Conservation (phyloP, 1,284 basidiomycete genomes). For the Mycena sp. region DNA sequence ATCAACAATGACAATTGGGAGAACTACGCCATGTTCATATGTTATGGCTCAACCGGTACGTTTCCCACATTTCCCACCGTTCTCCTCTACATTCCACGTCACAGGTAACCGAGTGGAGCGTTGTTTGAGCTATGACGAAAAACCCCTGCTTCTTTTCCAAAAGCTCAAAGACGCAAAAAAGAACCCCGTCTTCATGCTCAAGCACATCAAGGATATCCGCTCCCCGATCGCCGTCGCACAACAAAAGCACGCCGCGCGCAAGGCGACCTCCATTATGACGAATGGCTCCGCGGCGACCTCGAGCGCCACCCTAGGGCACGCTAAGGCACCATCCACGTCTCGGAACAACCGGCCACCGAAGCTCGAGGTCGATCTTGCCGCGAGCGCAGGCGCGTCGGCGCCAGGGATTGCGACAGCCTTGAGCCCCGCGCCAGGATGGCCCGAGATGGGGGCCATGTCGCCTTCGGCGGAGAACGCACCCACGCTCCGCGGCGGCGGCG, state of each 20-base stretch:
- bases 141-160: constrained; percentile 96
- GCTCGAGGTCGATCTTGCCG: constrained; percentile 58
- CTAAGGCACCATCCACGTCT: constrained; percentile 48
- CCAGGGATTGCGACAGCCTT: constrained; percentile 58
- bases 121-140: constrained; percentile 97
- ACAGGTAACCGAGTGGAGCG: constrained; percentile 86
- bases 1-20: constrained; percentile 99
- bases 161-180: constrained; percentile 97
- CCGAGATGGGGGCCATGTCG: constrained; percentile 70
- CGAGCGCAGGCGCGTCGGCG: constrained; percentile 32
- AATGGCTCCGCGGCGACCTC: constrained; percentile 47
- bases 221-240: constrained; percentile 96
- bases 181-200: constrained; percentile 98
- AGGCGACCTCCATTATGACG: constrained; percentile 65
- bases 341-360: constrained; percentile 64
- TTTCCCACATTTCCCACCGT: constrained; percentile 16
- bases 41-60: constrained; percentile 90
- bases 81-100: constrained; percentile 1
- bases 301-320: constrained; percentile 50
- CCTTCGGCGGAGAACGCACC: constrained; percentile 64
- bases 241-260: constrained; percentile 90
- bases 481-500: constrained; percentile 23
- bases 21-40: constrained; percentile 99
- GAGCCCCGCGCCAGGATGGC: constrained; percentile 75
- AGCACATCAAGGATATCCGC: constrained; percentile 98